A percentile compares a stretch with the other conserved stretches of the same genome.
Evolutionary conservation across 768 basidiomycete species (phyloP).

Genomic region (Lactarius vividus): DNA sequence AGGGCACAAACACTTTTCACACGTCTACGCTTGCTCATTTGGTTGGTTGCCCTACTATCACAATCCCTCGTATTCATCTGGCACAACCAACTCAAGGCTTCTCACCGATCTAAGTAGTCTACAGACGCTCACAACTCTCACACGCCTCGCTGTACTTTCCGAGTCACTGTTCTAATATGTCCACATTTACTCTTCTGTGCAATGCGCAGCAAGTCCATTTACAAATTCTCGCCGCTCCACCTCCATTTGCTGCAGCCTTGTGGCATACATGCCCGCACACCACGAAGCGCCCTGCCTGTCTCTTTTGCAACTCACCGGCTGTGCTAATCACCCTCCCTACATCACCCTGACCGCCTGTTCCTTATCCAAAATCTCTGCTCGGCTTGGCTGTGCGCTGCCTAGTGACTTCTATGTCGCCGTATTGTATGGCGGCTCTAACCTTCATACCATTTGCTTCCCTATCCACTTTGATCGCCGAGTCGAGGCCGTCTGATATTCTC

Average conservation of each 20-base stretch:
- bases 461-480: background rate
- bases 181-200: background rate
- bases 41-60: background rate
- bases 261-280: background rate
- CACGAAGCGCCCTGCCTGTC: background rate
- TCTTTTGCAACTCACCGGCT: background rate
- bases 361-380: background rate
- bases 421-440: background rate
- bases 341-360: background rate
- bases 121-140: background rate
- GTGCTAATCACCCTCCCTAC: background rate
- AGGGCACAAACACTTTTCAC: background rate
- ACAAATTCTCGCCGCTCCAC: slow-evolving; percentile 8
- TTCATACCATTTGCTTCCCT: background rate
- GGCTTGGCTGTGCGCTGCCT: background rate
- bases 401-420: background rate
- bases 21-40: background rate
- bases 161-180: background rate
- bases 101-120: background rate
- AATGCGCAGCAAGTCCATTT: background rate
- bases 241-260: slow-evolving; percentile 5
- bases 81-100: background rate
- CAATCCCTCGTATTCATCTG: slow-evolving; percentile 1
- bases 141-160: background rate
- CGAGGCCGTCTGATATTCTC: background rate